Evolutionary conservation across 805 yeast genomes (phyloP).

Genomic region (Wickerhamomyces pijperi): DNA sequence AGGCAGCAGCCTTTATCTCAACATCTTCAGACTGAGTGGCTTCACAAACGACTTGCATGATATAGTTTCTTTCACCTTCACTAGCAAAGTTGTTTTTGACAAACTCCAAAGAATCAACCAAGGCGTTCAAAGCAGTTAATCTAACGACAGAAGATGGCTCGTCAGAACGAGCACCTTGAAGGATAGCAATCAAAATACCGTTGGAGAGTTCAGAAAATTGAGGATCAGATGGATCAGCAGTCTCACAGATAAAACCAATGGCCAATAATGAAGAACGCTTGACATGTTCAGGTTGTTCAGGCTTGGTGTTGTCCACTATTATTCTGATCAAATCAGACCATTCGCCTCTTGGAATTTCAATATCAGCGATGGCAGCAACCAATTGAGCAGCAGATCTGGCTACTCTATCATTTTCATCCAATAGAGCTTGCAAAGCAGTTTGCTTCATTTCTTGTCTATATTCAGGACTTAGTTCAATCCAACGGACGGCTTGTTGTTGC

Average conservation of each 20-base stretch:
- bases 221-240: conserved; percentile 68
- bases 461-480: conserved; percentile 51
- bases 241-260: conserved; percentile 93
- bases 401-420: conserved; percentile 62
- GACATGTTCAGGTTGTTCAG: conserved; percentile 65
- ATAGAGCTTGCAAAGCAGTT: conserved; percentile 49
- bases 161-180: conserved; percentile 84
- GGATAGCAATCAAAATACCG: conserved; percentile 89
- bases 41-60: conserved; percentile 98
- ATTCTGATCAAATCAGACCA: conserved; percentile 83
- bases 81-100: conserved; percentile 79
- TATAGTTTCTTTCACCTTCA: conserved; percentile 91
- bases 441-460: conserved; percentile 57
- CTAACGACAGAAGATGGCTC: conserved; percentile 72
- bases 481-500: conserved; percentile 52
- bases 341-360: conserved; percentile 77
- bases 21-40: conserved; percentile 85
- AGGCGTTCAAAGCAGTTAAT: conserved; percentile 83
- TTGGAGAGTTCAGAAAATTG: conserved; percentile 76
- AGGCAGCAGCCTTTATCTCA: conserved; percentile 87
- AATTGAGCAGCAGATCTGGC: conserved; percentile 86
- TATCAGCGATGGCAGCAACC: conserved; percentile 94
- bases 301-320: conserved; percentile 77
- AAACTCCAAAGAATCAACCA: conserved; percentile 83
- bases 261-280: conserved; percentile 82